A percentile compares a stretch with the other conserved stretches of the same genome.
phyloP scores from a whole-genome alignment of 495 filamentous ascomycete genomes.

The Penicillium angulare region DNA sequence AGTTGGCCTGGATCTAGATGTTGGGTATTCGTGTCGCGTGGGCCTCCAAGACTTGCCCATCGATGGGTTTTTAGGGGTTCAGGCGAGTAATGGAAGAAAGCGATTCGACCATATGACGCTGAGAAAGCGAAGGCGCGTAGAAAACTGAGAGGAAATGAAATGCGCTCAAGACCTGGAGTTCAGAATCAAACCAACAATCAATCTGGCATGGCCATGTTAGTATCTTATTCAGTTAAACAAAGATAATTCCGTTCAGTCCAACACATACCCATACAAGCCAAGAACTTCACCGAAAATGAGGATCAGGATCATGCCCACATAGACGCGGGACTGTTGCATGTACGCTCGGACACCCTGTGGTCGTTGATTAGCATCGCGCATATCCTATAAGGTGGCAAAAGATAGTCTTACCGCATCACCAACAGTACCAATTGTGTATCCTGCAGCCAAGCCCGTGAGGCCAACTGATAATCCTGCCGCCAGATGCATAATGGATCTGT shows the following conservation, averaged over 20 bases:
- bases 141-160: slow-evolving; percentile 1
- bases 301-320: slow-evolving; percentile 98
- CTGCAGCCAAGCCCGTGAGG: slow-evolving; percentile 88
- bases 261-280: slow-evolving; percentile 87
- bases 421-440: slow-evolving; percentile 94
- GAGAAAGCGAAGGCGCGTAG: slow-evolving; percentile 1
- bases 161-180: slow-evolving; percentile 45
- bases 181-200: slow-evolving; percentile 58
- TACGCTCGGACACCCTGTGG: slow-evolving; percentile 80
- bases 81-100: not conserved
- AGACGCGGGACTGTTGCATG: slow-evolving; percentile 93
- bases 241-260: not conserved
- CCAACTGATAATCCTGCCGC: slow-evolving; percentile 90
- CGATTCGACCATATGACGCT: not conserved
- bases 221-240: not conserved
- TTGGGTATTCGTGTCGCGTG: not conserved
- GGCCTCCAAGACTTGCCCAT: not conserved
- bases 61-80: not conserved
- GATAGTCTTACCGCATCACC: slow-evolving; percentile 69
- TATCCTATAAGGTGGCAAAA: not conserved
- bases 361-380: slow-evolving; percentile 23
- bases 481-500: slow-evolving; percentile 87
- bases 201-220: slow-evolving; percentile 35
- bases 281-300: slow-evolving; percentile 98
- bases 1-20: slow-evolving; percentile 18